Evolutionary conservation across 345 rosid species (phyloP).

Genomic region (Noccaea caerulescens): DNA sequence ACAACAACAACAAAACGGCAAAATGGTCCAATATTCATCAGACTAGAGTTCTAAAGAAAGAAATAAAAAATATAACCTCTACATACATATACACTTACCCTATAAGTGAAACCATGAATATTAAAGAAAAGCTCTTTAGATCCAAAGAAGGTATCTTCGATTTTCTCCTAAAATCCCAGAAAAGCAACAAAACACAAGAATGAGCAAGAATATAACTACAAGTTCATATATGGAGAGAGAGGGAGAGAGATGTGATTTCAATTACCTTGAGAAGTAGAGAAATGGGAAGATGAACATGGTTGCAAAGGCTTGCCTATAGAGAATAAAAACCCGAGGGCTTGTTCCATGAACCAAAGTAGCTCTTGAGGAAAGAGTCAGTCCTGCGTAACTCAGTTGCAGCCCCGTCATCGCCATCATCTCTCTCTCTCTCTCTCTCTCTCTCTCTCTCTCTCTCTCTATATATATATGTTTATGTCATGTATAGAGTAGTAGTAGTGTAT

Average conservation of each 20-base stretch:
- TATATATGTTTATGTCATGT: no score
- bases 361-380: slow-evolving; percentile 42
- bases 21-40: slow-evolving; percentile 9
- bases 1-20: background rate
- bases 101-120: slow-evolving; percentile 48
- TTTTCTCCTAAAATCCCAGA: slow-evolving; percentile 32
- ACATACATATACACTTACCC: slow-evolving; percentile 35
- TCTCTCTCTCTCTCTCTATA: background rate
- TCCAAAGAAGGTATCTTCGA: slow-evolving; percentile 38
- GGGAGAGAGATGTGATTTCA: background rate
- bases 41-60: background rate
- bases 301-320: slow-evolving; percentile 54
- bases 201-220: background rate
- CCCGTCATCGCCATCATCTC: slow-evolving; percentile 43
- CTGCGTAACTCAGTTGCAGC: slow-evolving; percentile 45
- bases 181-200: background rate
- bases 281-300: slow-evolving; percentile 47
- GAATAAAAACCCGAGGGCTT: slow-evolving; percentile 49
- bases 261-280: slow-evolving; percentile 44
- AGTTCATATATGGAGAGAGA: background rate
- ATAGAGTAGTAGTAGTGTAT: no score
- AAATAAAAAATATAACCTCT: background rate
- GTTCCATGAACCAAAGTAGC: slow-evolving; percentile 46
- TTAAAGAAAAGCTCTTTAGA: slow-evolving; percentile 44
- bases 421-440: slow-evolving; percentile 8